Percentiles rank a stretch among this genome's conserved stretches.
phyloP scores from a whole-genome alignment of 768 basidiomycete species.

The Pleurotus tuber-regium region DNA sequence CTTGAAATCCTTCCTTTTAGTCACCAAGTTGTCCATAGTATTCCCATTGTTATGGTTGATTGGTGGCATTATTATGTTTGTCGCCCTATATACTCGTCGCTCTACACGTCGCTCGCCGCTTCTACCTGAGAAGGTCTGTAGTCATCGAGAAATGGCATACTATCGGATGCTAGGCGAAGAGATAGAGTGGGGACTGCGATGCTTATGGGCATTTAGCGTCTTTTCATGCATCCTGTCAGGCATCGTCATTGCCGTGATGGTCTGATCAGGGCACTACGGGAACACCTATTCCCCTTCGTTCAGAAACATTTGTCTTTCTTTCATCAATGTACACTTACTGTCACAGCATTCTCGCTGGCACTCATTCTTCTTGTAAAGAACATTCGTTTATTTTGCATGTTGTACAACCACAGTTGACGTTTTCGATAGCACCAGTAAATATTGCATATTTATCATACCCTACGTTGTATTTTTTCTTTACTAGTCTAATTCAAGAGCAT shows the following conservation, averaged over 20 bases:
- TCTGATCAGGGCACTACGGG: background rate
- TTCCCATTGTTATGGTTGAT: conserved; percentile 5
- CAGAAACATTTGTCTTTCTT: background rate
- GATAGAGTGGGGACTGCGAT: conserved; percentile 5
- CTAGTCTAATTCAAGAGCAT: too few relatives aligned
- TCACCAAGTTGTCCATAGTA: background rate
- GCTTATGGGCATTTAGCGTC: conserved; percentile 3
- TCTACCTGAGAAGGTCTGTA: conserved; percentile 1
- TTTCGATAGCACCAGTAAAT: background rate
- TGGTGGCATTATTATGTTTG: conserved; percentile 5
- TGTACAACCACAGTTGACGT: background rate
- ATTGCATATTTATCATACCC: conserved; percentile 9
- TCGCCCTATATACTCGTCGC: conserved; percentile 3
- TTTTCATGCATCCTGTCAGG: conserved; percentile 8
- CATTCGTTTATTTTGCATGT: background rate
- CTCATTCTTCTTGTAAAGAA: conserved; percentile 1
- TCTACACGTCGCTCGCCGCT: background rate
- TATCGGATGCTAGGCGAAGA: conserved; percentile 4
- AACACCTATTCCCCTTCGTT: background rate
- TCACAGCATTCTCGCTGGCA: conserved; percentile 6
- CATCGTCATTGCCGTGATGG: background rate
- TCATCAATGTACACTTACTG: background rate
- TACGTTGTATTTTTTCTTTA: background rate
- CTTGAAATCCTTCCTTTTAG: too few relatives aligned
- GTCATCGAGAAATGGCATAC: background rate